Evolutionary conservation across 1,284 basidiomycete species (phyloP).

Genomic region (Trichosporon ovoides): DNA sequence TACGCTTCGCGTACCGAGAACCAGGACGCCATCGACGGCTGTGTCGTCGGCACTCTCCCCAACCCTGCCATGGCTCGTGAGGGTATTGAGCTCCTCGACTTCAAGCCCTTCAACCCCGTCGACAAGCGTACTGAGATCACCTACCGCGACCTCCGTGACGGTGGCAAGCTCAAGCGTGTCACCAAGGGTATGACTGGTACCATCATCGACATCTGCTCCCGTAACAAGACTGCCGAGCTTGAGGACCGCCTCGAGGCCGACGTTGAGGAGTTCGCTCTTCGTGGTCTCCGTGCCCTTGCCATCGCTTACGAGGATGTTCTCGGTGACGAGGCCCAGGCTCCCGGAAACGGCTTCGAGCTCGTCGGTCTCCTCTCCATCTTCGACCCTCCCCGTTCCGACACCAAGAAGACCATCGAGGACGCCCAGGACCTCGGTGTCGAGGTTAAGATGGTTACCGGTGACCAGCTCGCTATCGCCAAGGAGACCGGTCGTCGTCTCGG

Average conservation of each 20-base stretch:
- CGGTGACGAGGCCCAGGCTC: conserved; percentile 54
- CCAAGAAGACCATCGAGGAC: conserved; percentile 98
- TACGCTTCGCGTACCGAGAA: conserved; percentile 98
- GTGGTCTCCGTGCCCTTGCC: conserved; percentile 96
- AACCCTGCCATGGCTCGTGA: conserved; percentile 70
- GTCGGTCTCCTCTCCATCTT: conserved; percentile 96
- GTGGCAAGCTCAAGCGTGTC: conserved; percentile 92
- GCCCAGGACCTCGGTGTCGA: conserved; percentile 91
- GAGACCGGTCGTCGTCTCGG: conserved; percentile 97
- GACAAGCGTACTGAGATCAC: conserved; percentile 99
- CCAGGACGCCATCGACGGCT: conserved; percentile 92
- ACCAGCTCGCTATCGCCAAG: conserved; percentile 98
- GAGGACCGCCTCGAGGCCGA: conserved; percentile 89
- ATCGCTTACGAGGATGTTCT: conserved; percentile 93
- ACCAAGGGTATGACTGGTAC: conserved; percentile 99
- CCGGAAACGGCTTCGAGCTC: conserved; percentile 91
- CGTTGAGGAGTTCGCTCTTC: conserved; percentile 88
- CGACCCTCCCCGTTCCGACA: conserved; percentile 95
- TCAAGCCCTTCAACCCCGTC: conserved; percentile 99
- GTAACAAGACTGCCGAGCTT: conserved; percentile 89
- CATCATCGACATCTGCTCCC: conserved; percentile 90
- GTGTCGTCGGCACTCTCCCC: conserved; percentile 74
- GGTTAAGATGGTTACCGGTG: conserved; percentile 99
- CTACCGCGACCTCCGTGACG: conserved; percentile 77
- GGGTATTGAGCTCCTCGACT: conserved; percentile 93